Base-by-base conservation (phyloP, 164 flowering plant species). In the Buxus sempervirens region DNA sequence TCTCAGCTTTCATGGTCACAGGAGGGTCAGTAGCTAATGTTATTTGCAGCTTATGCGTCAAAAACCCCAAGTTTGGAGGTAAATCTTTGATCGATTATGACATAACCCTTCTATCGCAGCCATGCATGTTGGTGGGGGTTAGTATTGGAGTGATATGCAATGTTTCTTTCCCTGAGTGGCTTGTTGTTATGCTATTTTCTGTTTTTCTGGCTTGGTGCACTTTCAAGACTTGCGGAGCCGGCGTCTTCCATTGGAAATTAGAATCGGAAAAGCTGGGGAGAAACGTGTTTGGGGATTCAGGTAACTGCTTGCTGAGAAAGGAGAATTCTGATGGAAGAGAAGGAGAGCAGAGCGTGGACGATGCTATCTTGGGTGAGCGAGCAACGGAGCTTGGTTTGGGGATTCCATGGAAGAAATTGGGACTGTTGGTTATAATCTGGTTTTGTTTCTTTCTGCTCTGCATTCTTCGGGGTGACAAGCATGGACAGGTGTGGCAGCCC, bases 1-100 rank as follows among this genome's bases (percentile, higher is more conserved):
- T 82, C 66, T 85, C 94, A 20, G 89, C 94, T 45, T 83, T 86
- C 69, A 88, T 88, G 93, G 93, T 89, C 71, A 83, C 90, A 0
- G 91, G 89, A 57, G 90, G 88, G 9, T 86, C 91, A 12, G 41
- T 85, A 23, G 89, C 87, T 10, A 85, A 84, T 72, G 84, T 89
- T 32, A 56, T 77, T 13, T 72, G 58, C 79, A 74, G 79, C 72
- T 21, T 84, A 69, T 68, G 68, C 20, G 20, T 63, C 53, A 73
- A 26, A 25, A 66, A 76, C 51, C 14, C 75, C n/a, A 74, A 66
- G 25, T 60, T 58, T 62, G 77, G 82, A 6, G 73, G 74, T 10
- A 78, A 76, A 58, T 25, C 65, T 19, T 38, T 85, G 77, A 83
- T 84, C 45, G 86, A 89, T 64, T 89, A 71, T 70, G 94, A 89